Evolutionary conservation across 2,329 filamentous ascomycete genomes (phyloP).

Genomic region (Pseudocercospora musae): DNA sequence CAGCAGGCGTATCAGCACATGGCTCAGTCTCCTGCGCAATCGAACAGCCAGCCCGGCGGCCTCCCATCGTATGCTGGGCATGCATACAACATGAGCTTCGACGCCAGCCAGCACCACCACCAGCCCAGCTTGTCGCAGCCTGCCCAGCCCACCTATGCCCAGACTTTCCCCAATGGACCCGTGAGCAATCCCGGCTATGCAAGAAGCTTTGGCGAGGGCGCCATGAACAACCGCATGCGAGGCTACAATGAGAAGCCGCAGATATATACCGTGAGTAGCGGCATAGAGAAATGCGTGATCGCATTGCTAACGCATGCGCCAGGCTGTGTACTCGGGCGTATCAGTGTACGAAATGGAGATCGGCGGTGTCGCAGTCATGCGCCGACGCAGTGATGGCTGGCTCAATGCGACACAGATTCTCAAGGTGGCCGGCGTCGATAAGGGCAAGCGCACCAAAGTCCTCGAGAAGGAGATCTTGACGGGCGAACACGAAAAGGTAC

Average conservation of each 20-base stretch:
- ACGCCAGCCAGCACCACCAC: conserved; percentile 19
- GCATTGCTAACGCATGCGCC: background rate
- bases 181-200: conserved; percentile 39
- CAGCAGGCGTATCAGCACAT: conserved; percentile 27
- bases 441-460: conserved; percentile 95
- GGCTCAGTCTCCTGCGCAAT: conserved; percentile 19
- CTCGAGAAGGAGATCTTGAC: conserved; percentile 96
- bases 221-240: conserved; percentile 20
- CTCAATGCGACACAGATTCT: conserved; percentile 97
- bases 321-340: conserved; percentile 91
- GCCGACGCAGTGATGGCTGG: conserved; percentile 90
- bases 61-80: conserved; percentile 15
- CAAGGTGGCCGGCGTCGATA: conserved; percentile 95
- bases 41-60: conserved; percentile 22
- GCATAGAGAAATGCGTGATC: conserved; percentile 7
- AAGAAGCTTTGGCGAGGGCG: conserved; percentile 32
- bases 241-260: conserved; percentile 41
- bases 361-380: conserved; percentile 90
- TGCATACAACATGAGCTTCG: conserved; percentile 31
- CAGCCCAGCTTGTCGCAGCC: conserved; percentile 19
- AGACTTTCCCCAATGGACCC: conserved; percentile 36
- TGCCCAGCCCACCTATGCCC: conserved; percentile 24
- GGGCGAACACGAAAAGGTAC: conserved; percentile 96
- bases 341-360: conserved; percentile 99
- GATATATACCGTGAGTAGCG: conserved; percentile 47